phyloP scores from a whole-genome alignment of 768 basidiomycete genomes.

The Tylopilus sp. region DNA sequence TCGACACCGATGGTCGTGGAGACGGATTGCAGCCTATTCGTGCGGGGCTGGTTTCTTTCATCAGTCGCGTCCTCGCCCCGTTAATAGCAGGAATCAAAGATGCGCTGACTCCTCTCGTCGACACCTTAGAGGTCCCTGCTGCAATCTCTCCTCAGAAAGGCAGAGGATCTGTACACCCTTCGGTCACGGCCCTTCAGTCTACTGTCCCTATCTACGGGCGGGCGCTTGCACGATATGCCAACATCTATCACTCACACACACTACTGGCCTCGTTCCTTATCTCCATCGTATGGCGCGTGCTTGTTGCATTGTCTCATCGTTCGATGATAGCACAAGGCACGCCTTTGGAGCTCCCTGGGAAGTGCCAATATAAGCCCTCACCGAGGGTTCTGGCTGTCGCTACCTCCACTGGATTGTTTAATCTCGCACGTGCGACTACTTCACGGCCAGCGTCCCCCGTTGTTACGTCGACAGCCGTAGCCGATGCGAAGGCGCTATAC shows the following conservation, averaged over 20 bases:
- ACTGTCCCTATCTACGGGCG: slow-evolving; percentile 62
- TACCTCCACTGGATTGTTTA: slow-evolving; percentile 57
- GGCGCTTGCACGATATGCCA: slow-evolving; percentile 53
- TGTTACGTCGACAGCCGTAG: slow-evolving; percentile 41
- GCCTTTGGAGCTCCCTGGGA: slow-evolving; percentile 30
- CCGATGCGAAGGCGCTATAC: slow-evolving; percentile 60
- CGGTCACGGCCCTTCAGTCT: slow-evolving; percentile 54
- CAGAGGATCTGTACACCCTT: slow-evolving; percentile 43
- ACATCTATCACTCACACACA: slow-evolving; percentile 52
- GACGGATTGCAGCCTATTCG: slow-evolving; percentile 68
- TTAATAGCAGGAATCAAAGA: slow-evolving; percentile 57
- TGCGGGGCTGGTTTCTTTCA: slow-evolving; percentile 66
- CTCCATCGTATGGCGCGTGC: slow-evolving; percentile 67
- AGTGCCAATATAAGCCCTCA: slow-evolving; percentile 39
- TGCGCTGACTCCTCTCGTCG: slow-evolving; percentile 59
- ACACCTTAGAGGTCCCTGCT: slow-evolving; percentile 53
- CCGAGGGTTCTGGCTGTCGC: slow-evolving; percentile 52
- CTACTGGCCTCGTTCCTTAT: slow-evolving; percentile 69
- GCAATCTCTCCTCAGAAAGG: slow-evolving; percentile 18
- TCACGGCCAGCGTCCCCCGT: slow-evolving; percentile 66
- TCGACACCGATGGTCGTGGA: slow-evolving; percentile 56
- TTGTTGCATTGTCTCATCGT: slow-evolving; percentile 71
- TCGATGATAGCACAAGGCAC: slow-evolving; percentile 39
- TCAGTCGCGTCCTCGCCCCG: slow-evolving; percentile 65
- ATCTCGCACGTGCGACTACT: slow-evolving; percentile 59